These are phyloP conservation scores for Raffaelea ambrosiae DNA, from an alignment of 2,329 filamentous ascomycete species.

Conservation along the genomic window DNA sequence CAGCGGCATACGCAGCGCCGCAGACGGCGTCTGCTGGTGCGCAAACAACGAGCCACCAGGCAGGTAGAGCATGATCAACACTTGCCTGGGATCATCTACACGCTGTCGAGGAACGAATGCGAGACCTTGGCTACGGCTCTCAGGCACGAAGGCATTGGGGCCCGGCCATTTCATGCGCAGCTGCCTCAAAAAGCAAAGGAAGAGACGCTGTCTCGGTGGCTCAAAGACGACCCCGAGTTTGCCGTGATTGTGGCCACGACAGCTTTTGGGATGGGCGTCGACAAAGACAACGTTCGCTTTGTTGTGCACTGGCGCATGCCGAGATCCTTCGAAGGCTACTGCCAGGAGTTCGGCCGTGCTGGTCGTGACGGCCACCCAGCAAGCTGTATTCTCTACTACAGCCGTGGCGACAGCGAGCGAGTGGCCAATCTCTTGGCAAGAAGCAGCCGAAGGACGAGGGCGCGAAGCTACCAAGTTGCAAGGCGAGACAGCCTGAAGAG, in stretches of 20 bases:
- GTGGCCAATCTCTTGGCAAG: conserved; percentile 45
- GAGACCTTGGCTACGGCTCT: no score
- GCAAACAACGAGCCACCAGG: conserved; percentile 58
- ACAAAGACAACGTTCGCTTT: conserved; percentile 85
- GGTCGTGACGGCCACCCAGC: conserved; percentile 83
- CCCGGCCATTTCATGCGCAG: no score
- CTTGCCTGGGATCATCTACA: no score
- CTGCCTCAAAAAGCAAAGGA: no score
- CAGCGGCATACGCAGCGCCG: no score
- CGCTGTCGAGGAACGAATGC: no score
- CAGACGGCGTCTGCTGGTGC: no score
- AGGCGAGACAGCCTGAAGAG: conserved; percentile 56
- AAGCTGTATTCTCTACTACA: conserved; percentile 86
- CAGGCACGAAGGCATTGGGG: no score
- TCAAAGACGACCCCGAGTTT: no score
- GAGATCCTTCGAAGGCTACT: conserved; percentile 92
- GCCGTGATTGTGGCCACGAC: no score
- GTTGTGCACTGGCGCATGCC: conserved; percentile 92
- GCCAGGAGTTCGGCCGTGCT: conserved; percentile 89
- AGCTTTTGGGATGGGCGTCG: conserved; percentile 96
- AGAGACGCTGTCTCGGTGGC: no score
- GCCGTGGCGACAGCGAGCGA: conserved; percentile 74
- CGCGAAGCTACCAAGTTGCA: conserved; percentile 29
- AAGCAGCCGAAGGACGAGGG: conserved; percentile 29
- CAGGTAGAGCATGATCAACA: no score